Evolutionary conservation across 164 flowering plant species (phyloP).

Genomic region (Liquidambar formosana): DNA sequence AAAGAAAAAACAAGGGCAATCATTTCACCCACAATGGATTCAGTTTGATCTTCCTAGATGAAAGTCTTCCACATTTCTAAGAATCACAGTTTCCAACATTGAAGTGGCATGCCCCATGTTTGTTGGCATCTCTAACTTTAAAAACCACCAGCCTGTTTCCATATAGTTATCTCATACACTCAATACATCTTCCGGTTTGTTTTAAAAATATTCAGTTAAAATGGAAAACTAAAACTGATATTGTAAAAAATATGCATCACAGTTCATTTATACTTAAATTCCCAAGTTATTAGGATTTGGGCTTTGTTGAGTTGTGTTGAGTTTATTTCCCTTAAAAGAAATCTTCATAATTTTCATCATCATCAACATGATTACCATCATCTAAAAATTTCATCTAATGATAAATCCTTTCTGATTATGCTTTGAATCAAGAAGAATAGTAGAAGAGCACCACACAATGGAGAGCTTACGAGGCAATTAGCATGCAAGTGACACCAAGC

Average conservation of each 20-base stretch:
- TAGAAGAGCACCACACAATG: neutral
- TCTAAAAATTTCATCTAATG: neutral
- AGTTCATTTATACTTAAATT: neutral
- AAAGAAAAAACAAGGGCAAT: too few species aligned
- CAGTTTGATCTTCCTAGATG: too few species aligned
- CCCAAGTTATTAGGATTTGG: neutral
- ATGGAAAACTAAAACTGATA: neutral
- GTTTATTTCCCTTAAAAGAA: neutral
- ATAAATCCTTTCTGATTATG: neutral
- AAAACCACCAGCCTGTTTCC: neutral
- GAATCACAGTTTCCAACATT: neutral
- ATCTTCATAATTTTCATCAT: neutral
- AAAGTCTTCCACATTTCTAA: neutral
- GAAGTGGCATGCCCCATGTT: neutral
- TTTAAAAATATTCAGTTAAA: neutral
- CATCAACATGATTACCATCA: neutral
- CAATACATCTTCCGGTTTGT: neutral
- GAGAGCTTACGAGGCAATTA: constrained; percentile 91
- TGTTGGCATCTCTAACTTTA: neutral
- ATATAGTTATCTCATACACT: neutral
- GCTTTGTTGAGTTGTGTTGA: neutral
- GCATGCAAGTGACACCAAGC: constrained; percentile 95
- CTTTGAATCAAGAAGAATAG: neutral
- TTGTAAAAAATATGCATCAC: neutral
- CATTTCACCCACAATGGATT: too few species aligned